These are phyloP conservation scores for Phytopythium kandeliae DNA, from an alignment of 352 stramenopile genomes.

Conservation along the genomic window DNA sequence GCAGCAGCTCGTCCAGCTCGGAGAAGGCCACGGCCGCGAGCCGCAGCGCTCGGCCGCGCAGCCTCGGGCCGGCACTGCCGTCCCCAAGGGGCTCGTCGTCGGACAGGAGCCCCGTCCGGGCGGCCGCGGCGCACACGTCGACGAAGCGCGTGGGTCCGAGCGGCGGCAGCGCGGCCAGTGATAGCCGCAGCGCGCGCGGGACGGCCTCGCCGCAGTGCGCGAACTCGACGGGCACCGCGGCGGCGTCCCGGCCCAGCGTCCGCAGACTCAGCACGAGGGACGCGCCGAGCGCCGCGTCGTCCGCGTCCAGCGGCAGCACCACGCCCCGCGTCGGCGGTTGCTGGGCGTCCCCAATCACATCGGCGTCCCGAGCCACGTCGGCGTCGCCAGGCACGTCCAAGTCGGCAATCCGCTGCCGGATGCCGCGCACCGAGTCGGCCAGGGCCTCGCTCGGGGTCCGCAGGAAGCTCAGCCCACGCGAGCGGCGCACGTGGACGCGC, in stretches of 20 bases:
- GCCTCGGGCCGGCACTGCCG: conserved; percentile 21
- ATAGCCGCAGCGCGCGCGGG: neutral
- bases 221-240: conserved; percentile 41
- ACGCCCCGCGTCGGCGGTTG: conserved; percentile 21
- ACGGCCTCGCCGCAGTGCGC: conserved; percentile 37
- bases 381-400: too few species aligned
- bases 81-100: conserved; percentile 6
- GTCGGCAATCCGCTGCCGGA: too few species aligned
- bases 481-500: conserved; percentile 10
- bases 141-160: neutral
- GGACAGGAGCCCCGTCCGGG: too few species aligned
- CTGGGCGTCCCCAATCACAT: neutral
- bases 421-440: too few species aligned
- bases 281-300: conserved; percentile 29
- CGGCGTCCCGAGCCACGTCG: too few species aligned
- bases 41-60: conserved; percentile 9
- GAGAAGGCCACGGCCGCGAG: conserved; percentile 25
- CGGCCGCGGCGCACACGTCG: neutral
- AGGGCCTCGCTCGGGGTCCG: conserved; percentile 3
- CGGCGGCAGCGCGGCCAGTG: neutral
- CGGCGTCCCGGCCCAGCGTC: conserved; percentile 12
- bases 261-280: conserved; percentile 45
- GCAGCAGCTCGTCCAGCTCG: conserved; percentile 44
- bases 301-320: conserved; percentile 45
- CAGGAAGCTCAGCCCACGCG: conserved; percentile 10